Conservation (phyloP, 495 filamentous ascomycete genomes). For the Rhypophila decipiens region DNA sequence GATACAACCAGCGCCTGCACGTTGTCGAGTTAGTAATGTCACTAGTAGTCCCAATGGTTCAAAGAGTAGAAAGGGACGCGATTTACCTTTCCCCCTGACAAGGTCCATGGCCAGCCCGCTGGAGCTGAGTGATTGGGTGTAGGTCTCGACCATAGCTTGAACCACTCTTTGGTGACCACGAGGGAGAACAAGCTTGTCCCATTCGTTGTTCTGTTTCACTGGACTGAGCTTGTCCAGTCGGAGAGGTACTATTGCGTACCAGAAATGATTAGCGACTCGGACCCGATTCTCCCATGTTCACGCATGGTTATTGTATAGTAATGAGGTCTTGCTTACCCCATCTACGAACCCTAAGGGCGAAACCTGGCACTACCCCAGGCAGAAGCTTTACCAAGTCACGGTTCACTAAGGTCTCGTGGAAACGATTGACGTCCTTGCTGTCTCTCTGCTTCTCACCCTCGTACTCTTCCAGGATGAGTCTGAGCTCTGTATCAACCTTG, state of each 20-base stretch:
- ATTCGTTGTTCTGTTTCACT: constrained; percentile 17
- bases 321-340: constrained; percentile 23
- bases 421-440: neutral
- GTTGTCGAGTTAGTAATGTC: neutral
- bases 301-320: neutral
- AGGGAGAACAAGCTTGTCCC: constrained; percentile 25
- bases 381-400: constrained; percentile 27
- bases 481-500: neutral
- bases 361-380: constrained; percentile 31
- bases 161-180: constrained; percentile 26
- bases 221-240: constrained; percentile 13
- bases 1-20: constrained; percentile 36
- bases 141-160: constrained; percentile 24
- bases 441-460: neutral
- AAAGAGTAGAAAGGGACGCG: neutral
- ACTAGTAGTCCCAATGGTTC: neutral
- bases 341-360: constrained; percentile 32
- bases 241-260: constrained; percentile 10
- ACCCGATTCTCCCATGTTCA: neutral
- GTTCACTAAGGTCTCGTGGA: neutral
- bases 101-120: constrained; percentile 8
- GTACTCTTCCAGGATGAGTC: constrained; percentile 1
- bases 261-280: neutral
- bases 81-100: constrained; percentile 13
- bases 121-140: constrained; percentile 13